These are phyloP conservation scores for Huiozyma naganishii DNA, from an alignment of 805 yeast species.

Conservation along the genomic window DNA sequence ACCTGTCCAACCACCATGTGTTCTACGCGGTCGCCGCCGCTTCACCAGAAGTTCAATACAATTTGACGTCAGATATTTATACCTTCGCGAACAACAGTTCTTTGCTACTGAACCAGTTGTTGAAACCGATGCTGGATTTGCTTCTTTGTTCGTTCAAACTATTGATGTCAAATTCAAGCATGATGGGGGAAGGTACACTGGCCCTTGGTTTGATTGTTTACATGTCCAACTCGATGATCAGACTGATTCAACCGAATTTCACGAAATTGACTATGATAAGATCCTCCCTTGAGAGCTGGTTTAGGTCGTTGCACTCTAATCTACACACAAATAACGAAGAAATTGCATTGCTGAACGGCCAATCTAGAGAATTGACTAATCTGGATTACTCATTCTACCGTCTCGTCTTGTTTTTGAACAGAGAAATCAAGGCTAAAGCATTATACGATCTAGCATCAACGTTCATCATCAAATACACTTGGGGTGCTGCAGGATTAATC, in stretches of 20 bases:
- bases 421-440: constrained; percentile 66
- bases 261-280: constrained; percentile 67
- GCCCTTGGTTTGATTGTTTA: constrained; percentile 73
- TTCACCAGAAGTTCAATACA: constrained; percentile 19
- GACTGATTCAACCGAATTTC: constrained; percentile 80
- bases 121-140: constrained; percentile 76
- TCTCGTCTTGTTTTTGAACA: constrained; percentile 63
- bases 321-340: constrained; percentile 74
- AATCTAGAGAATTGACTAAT: constrained; percentile 62
- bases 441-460: constrained; percentile 78
- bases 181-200: constrained; percentile 61
- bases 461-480: constrained; percentile 78
- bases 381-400: constrained; percentile 75
- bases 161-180: constrained; percentile 35
- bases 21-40: constrained; percentile 20
- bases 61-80: constrained; percentile 63
- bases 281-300: constrained; percentile 75
- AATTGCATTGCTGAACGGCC: constrained; percentile 77
- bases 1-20: constrained; percentile 46
- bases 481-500: constrained; percentile 92
- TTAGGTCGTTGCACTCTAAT: constrained; percentile 73
- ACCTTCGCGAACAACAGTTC: constrained; percentile 64
- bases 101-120: constrained; percentile 66
- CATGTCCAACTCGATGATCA: constrained; percentile 60
- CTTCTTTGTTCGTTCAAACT: constrained; percentile 71